A percentile compares a stretch with the other conserved stretches of the same genome.
Evolutionary conservation across 2,329 filamentous ascomycete genomes (phyloP).

Genomic region (Curvularia hawaiiensis): DNA sequence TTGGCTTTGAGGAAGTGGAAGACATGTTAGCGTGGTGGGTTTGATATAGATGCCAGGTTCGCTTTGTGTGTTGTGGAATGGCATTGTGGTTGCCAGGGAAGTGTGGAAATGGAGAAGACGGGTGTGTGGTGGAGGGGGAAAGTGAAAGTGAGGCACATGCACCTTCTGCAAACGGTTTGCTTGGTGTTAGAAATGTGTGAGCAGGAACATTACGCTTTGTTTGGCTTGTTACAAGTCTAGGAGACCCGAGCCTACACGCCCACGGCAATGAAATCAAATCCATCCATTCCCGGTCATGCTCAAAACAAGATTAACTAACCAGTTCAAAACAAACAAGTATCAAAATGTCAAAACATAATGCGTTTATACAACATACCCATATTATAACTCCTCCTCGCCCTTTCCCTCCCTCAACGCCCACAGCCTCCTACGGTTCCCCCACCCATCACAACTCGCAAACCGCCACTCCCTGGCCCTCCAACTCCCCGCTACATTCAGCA

Average conservation of each 20-base stretch:
- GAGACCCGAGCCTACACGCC: too few relatives aligned
- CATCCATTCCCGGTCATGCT: too few relatives aligned
- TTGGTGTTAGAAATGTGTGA: not conserved
- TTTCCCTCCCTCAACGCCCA: constrained; percentile 9
- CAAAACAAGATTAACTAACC: too few relatives aligned
- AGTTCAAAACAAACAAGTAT: too few relatives aligned
- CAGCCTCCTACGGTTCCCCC: constrained; percentile 57
- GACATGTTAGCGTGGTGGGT: not conserved
- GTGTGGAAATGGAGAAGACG: not conserved
- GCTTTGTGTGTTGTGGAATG: not conserved
- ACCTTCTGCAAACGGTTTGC: not conserved
- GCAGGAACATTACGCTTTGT: too few relatives aligned
- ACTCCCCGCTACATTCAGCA: constrained; percentile 64
- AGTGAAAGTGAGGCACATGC: not conserved
- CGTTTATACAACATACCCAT: too few relatives aligned
- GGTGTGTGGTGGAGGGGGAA: not conserved
- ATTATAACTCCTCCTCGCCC: not conserved
- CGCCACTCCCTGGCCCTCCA: constrained; percentile 63
- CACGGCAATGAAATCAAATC: too few relatives aligned
- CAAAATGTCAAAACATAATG: not conserved
- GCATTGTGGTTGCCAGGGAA: not conserved
- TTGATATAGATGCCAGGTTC: not conserved
- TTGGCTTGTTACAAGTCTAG: too few relatives aligned
- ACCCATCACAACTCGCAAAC: constrained; percentile 66
- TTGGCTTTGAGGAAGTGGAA: not conserved